Base-by-base conservation (phyloP, 306 rosid species). In the Oemleria cerasiformis region DNA sequence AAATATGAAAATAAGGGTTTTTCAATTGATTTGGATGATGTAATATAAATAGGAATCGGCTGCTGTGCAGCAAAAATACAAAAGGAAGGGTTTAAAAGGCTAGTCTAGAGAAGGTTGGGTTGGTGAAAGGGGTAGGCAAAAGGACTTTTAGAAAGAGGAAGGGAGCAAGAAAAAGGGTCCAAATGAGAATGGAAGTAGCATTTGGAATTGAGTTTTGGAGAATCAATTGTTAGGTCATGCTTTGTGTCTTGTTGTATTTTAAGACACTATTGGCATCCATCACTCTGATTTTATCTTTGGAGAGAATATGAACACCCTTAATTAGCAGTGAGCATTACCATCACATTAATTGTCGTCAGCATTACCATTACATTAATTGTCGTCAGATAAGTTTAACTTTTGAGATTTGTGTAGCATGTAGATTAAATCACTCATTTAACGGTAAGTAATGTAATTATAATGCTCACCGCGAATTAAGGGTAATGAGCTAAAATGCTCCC, bases 151-250 rank as follows among this genome's bases (percentile, higher is more conserved):
- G 84, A 76, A 73, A 73, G 81, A 57, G 84, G 80, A 73, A 88
- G 77, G 79, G 55, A 64, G 68, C 78, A 74, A 74, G 70, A 20
- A 76, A 75, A 45, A 71, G 55, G 76, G 81, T 80, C 95, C 97
- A 94, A 85, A 84, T 41, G 53, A n/a, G 70, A 76, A 67, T 85
- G 92, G 82, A 78, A 73, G 84, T 86, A 85, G 95, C 80, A 70
- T 77, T 94, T 94, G 97, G 97, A 89, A 83, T 71, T 67, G 70
- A 74, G 96, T 74, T 77, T 70, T 63, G 85, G 77, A 74, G 96
- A 91, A 87, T 86, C 86, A 81, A 80, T 69, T 87, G 81, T 87
- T 89, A 86, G 96, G 90, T 85, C 82, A 83, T 87, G 86, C 88
- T 83, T 83, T 81, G 79, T 84, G 88, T 81, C 83, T 66, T 66